These are phyloP conservation scores for Penicillium nucicola DNA, from an alignment of 495 filamentous ascomycete species.

Conservation along the genomic window DNA sequence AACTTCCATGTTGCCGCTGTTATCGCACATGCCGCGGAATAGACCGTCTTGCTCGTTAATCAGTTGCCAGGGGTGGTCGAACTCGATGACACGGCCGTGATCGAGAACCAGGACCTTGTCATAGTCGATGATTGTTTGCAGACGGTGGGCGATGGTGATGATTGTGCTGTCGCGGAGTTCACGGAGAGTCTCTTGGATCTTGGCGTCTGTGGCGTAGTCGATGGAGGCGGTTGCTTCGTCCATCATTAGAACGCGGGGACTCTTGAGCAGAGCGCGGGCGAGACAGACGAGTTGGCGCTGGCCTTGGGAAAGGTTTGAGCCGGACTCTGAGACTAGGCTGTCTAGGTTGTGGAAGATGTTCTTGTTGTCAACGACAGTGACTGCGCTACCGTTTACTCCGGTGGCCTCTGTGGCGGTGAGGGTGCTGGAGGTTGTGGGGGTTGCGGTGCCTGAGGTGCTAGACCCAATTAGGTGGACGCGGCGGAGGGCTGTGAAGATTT, in stretches of 20 bases:
- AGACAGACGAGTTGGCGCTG: constrained; percentile 95
- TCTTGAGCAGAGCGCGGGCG: constrained; percentile 88
- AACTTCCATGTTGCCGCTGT: constrained; percentile 78
- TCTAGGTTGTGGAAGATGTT: constrained; percentile 91
- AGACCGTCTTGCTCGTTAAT: constrained; percentile 62
- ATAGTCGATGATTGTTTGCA: constrained; percentile 96
- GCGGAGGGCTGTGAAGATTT: constrained; percentile 83
- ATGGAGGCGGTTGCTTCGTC: constrained; percentile 98
- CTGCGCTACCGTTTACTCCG: constrained; percentile 35
- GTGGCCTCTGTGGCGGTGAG: constrained; percentile 33
- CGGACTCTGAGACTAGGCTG: constrained; percentile 83
- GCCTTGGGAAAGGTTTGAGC: constrained; percentile 94
- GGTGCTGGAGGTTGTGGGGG: constrained; percentile 39
- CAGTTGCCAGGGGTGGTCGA: constrained; percentile 78
- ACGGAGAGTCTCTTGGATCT: constrained; percentile 93
- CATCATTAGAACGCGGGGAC: constrained; percentile 92
- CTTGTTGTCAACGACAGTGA: constrained; percentile 64
- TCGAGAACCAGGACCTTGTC: constrained; percentile 98
- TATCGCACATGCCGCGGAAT: constrained; percentile 94
- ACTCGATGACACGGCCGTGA: constrained; percentile 84
- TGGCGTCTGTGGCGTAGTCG: constrained; percentile 92
- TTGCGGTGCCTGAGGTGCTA: constrained; percentile 45
- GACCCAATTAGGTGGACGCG: constrained; percentile 86
- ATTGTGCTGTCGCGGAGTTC: constrained; percentile 85
- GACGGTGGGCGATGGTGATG: constrained; percentile 95